Evolutionary conservation across 768 basidiomycete genomes (phyloP), one percentile per base, ranked within the genome.

Genomic region (Boletus coccyginus): DNA sequence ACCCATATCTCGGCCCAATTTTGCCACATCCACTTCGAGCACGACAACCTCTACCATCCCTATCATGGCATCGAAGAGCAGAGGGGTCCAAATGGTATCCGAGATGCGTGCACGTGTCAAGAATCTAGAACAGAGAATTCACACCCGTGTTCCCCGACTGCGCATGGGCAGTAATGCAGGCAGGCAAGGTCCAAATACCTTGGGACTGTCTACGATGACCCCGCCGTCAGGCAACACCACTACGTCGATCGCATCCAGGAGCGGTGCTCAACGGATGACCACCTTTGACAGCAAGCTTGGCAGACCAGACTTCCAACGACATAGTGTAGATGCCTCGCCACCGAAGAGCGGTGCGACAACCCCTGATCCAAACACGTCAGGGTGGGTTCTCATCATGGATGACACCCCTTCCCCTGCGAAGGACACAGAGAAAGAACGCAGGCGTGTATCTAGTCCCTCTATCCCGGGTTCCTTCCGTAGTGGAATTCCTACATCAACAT

Each of bases 301-400:
- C 58, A 63, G 42, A 53, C 62, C 63, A 11, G 61, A 61, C 48
- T 59, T 69, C 12, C 79, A 81, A 32, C 77, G 76, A 48, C 74
- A 71, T 17, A 79, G 79, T 57, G 73, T 71, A 46, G 81, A 82
- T 44, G 74, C 70, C 59, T 77, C 75, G 42, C 69, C 73, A 8
- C 74, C 69, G 55, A 81, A 77, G 62, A 64, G 70, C 29, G 68
- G 66, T 35, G 59, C 62, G 16, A 72, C 66, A 52, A 81, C 77
- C 40, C 75, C 79, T 43, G 74, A 70, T 33, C 81, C 79, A 21
- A 88, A 90, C 63, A 74, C 85, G 12, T 83, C 89, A 38, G 90
- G 90, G 52, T 93, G 90, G 90, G 90, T 93, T 41, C 81, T 93
- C 38, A 90, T 93, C 48, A 91, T 92, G 90, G 91, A 92, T 61